Percentiles rank a stretch among this genome's conserved stretches.
Evolutionary conservation across 305 asterid genomes (phyloP).

Genomic region (Rubia balearica): DNA sequence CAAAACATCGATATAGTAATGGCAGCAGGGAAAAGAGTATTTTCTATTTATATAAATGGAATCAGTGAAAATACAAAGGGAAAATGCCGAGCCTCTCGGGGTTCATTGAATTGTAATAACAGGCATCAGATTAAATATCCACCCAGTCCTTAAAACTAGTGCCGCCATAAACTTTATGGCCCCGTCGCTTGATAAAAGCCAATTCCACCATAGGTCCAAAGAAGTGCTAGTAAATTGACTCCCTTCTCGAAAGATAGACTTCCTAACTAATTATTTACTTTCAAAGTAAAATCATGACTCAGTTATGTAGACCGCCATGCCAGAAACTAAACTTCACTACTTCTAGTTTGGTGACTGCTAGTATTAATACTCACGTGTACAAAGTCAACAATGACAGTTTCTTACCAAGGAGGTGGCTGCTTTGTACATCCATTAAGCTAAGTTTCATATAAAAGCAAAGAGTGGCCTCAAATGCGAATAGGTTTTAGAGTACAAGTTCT

Average conservation of each 20-base stretch:
- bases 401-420: background rate
- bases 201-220: background rate
- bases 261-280: background rate
- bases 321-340: background rate
- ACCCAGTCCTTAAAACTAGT: background rate
- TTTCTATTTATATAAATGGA: background rate
- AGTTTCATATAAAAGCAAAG: conserved; percentile 1
- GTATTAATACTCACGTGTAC: background rate
- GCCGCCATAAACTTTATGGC: background rate
- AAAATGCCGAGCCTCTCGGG: background rate
- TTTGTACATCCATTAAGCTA: background rate
- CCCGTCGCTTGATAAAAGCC: background rate
- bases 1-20: background rate
- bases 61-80: background rate
- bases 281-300: background rate
- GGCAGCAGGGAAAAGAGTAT: background rate
- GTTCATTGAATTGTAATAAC: background rate
- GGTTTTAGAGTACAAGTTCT: background rate
- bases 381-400: background rate
- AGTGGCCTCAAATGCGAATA: background rate
- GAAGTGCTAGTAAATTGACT: background rate
- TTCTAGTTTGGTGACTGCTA: background rate
- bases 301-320: background rate
- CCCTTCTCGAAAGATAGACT: background rate
- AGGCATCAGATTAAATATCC: background rate